Evolutionary conservation across 139 green algal genomes (phyloP).

Genomic region (Chlamydomonas sphaeroides): DNA sequence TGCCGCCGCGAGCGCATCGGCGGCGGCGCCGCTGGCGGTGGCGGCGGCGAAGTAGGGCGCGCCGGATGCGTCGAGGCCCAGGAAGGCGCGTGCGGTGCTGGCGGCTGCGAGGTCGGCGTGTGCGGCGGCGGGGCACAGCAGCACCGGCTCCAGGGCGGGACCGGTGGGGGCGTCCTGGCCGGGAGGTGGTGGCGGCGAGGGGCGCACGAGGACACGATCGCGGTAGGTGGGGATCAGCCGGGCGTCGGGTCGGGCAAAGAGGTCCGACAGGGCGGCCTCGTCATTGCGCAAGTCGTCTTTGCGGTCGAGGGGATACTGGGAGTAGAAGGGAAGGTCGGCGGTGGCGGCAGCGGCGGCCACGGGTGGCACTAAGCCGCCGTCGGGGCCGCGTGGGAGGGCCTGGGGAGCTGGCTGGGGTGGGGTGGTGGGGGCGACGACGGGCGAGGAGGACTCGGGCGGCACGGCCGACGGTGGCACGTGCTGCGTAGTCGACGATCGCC

Average conservation of each 20-base stretch:
- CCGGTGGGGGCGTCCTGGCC: too few relatives aligned
- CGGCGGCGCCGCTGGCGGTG: not conserved
- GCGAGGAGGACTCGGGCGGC: too few relatives aligned
- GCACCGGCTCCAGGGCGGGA: not conserved
- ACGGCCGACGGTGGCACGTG: too few relatives aligned
- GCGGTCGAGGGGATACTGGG: constrained; percentile 27
- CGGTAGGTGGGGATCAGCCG: not conserved
- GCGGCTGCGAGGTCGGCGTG: not conserved
- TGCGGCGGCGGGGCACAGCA: constrained; percentile 11
- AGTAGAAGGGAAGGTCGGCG: constrained; percentile 23
- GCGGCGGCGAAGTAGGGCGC: constrained; percentile 28
- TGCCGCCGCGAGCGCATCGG: not conserved
- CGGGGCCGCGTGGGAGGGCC: not conserved
- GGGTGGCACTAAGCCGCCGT: not conserved
- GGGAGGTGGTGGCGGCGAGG: not conserved
- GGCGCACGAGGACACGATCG: constrained; percentile 19
- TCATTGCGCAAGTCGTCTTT: constrained; percentile 4
- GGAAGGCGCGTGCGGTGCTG: constrained; percentile 21
- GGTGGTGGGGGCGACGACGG: too few relatives aligned
- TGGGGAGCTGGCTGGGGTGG: too few relatives aligned
- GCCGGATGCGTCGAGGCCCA: constrained; percentile 2
- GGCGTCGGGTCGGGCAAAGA: not conserved
- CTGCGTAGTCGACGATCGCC: too few relatives aligned
- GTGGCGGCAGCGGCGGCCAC: not conserved
- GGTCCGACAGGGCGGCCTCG: not conserved